Evolutionary conservation across 2,329 filamentous ascomycete species (phyloP), one percentile per base, ranked within the genome.

Genomic region (Fusarium zealandicum): DNA sequence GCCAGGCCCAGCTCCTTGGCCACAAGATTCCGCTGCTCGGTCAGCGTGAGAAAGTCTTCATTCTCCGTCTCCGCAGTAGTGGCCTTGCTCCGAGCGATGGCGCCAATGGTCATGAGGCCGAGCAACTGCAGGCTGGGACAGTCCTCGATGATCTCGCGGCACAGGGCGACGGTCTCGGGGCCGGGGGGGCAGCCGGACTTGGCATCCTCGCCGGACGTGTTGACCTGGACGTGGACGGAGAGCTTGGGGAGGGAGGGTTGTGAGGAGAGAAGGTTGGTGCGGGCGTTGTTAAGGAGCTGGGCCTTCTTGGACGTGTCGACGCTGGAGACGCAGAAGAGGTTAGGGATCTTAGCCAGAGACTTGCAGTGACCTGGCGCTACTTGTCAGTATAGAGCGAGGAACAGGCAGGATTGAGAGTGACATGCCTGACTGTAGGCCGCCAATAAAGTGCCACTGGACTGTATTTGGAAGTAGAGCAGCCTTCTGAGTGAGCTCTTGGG

Each of bases 391-490:
- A 17, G 7, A 13, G 12, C 17, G 20, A 14, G n/a, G 27, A 25
- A 32, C 12, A n/a, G 3, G 27, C 33, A 49, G 44, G n/a, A 35
- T 13, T 32, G 14, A n/a, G 22, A 25, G 9, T 25, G 13, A 41
- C 51, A 39, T 61, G 84, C 83, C 79, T 12, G 90, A 93, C 75
- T 99, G 95, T 32, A 99, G 77, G 0, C 90, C 92, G 32, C 95
- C 95, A 72, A 98, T 99, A 74, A 98, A 97, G 75, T 99, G 95
- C 95, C 95, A 99, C 67, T 83, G 82, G 63, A 99, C 90, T 28
- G 81, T 82, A 37, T 77, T 76, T 0, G 95, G 93, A 10, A 99
- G 83, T 16, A 96, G 72, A 30, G 83, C 82, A 2, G 92, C 89
- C 75, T 99, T 99, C 72, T 96, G 89, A 54, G 83, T 81, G 47